These are phyloP conservation scores for Neoboletus brunneissimus DNA, from an alignment of 768 basidiomycete species.

Conservation along the genomic window DNA sequence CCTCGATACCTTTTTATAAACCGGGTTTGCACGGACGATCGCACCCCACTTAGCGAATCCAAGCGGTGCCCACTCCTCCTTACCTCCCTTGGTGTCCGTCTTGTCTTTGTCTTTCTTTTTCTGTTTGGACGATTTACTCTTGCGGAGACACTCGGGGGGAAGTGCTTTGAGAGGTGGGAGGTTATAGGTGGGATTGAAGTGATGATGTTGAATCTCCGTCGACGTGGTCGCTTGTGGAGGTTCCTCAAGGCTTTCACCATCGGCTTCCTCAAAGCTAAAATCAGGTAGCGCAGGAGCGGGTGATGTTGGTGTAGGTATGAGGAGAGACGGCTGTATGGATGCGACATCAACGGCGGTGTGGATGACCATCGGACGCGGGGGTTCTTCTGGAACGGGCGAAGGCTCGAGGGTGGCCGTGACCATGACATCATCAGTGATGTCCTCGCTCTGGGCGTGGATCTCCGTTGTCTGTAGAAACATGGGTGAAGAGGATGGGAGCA, in stretches of 20 bases:
- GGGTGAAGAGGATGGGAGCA: conserved; percentile 25
- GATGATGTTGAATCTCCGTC: conserved; percentile 29
- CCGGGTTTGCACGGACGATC: conserved; percentile 71
- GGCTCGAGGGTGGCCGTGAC: background rate
- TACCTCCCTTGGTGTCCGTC: conserved; percentile 48
- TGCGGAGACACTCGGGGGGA: conserved; percentile 54
- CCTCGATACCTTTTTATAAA: conserved; percentile 64
- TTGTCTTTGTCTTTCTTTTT: conserved; percentile 54
- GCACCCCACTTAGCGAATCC: conserved; percentile 74
- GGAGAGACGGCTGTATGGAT: conserved; percentile 27
- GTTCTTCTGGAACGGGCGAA: background rate
- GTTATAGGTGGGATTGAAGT: conserved; percentile 47
- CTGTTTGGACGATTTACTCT: conserved; percentile 45
- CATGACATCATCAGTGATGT: background rate
- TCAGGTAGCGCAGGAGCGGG: conserved; percentile 30
- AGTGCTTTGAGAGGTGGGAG: conserved; percentile 55
- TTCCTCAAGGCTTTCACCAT: conserved; percentile 24
- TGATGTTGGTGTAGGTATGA: conserved; percentile 38
- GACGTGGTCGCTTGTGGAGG: conserved; percentile 10
- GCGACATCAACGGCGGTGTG: conserved; percentile 29
- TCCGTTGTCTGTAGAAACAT: background rate
- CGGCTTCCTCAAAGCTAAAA: conserved; percentile 35
- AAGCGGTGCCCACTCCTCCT: conserved; percentile 62
- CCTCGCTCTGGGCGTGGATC: background rate
- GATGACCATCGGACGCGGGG: conserved; percentile 19